These are phyloP conservation scores for Mikania micrantha DNA, from an alignment of 129 eudicot genomes.

Conservation along the genomic window DNA sequence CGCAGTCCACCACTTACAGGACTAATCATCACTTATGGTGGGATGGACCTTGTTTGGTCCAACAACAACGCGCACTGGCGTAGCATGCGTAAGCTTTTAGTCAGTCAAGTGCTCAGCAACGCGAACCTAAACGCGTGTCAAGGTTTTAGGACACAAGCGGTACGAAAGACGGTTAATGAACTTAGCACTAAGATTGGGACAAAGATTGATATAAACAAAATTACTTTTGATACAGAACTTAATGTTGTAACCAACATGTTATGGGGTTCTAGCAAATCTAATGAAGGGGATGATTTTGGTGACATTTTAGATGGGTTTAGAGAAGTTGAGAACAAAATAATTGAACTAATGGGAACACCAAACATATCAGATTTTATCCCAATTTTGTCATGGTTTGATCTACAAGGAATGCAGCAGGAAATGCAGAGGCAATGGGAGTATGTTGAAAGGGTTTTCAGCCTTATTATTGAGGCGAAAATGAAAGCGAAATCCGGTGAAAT, in stretches of 20 bases:
- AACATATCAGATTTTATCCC: conserved; percentile 38
- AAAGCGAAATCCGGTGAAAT: not conserved
- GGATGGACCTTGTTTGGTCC: conserved; percentile 1
- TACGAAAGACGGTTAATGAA: not conserved
- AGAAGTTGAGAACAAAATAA: conserved; percentile 27
- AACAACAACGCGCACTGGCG: conserved; percentile 22
- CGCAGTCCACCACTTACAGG: conserved; percentile 15
- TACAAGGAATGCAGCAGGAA: conserved; percentile 32
- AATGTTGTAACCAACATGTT: conserved; percentile 39
- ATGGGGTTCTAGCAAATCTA: conserved; percentile 26
- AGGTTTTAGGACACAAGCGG: conserved; percentile 4
- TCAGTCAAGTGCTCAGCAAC: conserved; percentile 21
- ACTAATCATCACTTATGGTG: conserved; percentile 4
- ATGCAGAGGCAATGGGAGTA: conserved; percentile 25
- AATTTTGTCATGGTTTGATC: conserved; percentile 23
- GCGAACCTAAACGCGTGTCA: conserved; percentile 15
- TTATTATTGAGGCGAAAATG: conserved; percentile 23
- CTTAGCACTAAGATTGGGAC: not conserved
- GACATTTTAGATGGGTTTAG: conserved; percentile 4
- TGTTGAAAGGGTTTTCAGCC: conserved; percentile 18
- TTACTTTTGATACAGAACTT: conserved; percentile 15
- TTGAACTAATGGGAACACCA: conserved; percentile 22
- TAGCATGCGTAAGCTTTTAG: conserved; percentile 11
- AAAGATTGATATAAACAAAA: not conserved
- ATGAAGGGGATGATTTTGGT: conserved; percentile 15